Evolutionary conservation across 371 early-diverging fungal genomes (phyloP).

Genomic region (Rhizomucor pusillus): DNA sequence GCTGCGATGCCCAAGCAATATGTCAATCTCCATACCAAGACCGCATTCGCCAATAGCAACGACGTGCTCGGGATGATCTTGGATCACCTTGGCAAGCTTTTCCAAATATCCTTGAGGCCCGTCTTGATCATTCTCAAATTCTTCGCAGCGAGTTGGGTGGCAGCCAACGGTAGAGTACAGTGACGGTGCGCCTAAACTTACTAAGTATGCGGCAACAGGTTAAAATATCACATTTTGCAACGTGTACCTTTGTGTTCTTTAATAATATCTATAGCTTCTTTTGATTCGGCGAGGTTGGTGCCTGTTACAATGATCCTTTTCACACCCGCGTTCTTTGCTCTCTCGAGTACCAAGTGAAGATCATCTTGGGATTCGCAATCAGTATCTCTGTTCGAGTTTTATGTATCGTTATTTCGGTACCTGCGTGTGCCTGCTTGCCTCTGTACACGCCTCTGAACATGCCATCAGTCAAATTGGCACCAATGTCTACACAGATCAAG

Average conservation of each 20-base stretch:
- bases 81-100: constrained; percentile 45
- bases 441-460: constrained; percentile 84
- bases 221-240: not conserved
- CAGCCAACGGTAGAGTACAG: constrained; percentile 84
- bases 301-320: constrained; percentile 79
- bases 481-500: constrained; percentile 59
- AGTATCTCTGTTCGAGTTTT: not conserved
- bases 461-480: constrained; percentile 80
- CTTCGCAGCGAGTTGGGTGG: constrained; percentile 83
- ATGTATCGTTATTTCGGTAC: constrained; percentile 21
- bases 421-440: constrained; percentile 71
- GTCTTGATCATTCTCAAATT: constrained; percentile 56
- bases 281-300: constrained; percentile 60
- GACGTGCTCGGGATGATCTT: constrained; percentile 41
- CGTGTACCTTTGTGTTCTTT: not conserved
- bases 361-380: constrained; percentile 54
- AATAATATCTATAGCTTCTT: constrained; percentile 40
- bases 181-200: constrained; percentile 5
- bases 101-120: constrained; percentile 66
- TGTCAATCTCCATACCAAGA: constrained; percentile 38
- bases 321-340: constrained; percentile 68
- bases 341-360: constrained; percentile 56
- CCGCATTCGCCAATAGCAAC: constrained; percentile 95
- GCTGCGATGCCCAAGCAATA: too few species aligned
- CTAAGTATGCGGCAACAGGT: not conserved